These are phyloP conservation scores for Collybia sp. DNA, from an alignment of 768 basidiomycete species.

Conservation along the genomic window DNA sequence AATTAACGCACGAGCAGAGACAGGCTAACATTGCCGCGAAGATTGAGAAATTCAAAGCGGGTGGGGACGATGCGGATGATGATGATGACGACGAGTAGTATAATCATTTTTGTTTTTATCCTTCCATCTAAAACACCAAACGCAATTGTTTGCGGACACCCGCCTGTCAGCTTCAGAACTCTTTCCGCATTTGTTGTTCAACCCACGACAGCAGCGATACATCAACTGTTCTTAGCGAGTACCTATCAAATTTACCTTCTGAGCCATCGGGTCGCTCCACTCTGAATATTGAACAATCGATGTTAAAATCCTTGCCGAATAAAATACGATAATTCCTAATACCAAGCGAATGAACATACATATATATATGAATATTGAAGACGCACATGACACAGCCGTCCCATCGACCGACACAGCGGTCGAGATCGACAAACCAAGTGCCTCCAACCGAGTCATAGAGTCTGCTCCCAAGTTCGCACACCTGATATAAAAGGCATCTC, in stretches of 20 bases:
- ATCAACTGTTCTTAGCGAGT: conserved; percentile 23
- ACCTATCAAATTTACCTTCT: conserved; percentile 36
- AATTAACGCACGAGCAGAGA: conserved; percentile 75
- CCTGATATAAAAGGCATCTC: conserved; percentile 58
- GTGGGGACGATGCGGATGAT: conserved; percentile 49
- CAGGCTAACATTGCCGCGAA: conserved; percentile 77
- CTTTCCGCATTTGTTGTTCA: conserved; percentile 14
- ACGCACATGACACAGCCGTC: conserved; percentile 74
- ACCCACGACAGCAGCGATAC: conserved; percentile 51
- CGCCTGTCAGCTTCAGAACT: background rate
- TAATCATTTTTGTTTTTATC: no score
- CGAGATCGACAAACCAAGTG: conserved; percentile 76
- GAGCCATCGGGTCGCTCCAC: conserved; percentile 36
- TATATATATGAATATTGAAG: background rate
- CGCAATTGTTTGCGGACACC: background rate
- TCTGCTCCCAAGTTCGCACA: conserved; percentile 62
- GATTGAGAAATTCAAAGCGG: conserved; percentile 86
- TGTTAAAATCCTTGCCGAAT: conserved; percentile 42
- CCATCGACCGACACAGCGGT: conserved; percentile 75
- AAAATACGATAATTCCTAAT: conserved; percentile 60
- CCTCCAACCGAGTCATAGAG: conserved; percentile 51
- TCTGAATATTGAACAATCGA: conserved; percentile 57
- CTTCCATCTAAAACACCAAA: no score
- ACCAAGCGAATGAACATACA: conserved; percentile 1
- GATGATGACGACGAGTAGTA: conserved; percentile 67